Base-by-base conservation (phyloP, 108 stramenopile genomes). In the Cylindrotheca fusiformis region DNA sequence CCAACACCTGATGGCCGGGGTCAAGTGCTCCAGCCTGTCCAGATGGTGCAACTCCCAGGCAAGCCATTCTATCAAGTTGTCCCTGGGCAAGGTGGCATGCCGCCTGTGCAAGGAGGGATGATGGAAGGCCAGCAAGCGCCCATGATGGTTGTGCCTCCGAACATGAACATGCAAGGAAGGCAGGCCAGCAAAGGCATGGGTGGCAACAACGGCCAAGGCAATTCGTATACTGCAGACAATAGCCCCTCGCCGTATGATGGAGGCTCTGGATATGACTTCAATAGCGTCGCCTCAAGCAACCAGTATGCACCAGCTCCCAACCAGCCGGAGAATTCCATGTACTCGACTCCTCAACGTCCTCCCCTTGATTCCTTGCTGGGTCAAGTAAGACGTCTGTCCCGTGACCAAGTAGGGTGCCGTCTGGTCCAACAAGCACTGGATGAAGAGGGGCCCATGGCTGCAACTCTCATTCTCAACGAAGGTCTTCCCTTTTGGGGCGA, bases 361-460 rank as follows among this genome's bases (percentile, higher is more conserved):
- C 79, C 92, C 29, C 81, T 93, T 4, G 84, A 86, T 32, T 77
- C 83, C 5, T 63, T 92, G 46, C 72, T 93, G 10, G 92, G 91
- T 3, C 85, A 96, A 53, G 84, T 96, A 6, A 83, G 92, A 57
- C 90, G 91, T 29, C 69, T 96, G 3, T 92, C 92, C 29, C 77
- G 92, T 49, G 91, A 93, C 63, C 97, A 97, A 78, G 93, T 95
- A 18, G 96, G 96, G 52, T 98, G 96, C 66, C 89, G 97, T 47
- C 79, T 97, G 1, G 88, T 98, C 26, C 97, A 98, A 80, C 94
- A 95, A 50, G 93, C 95, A 23, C 79, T 98, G 48, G 96, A 98
- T 63, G 94, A 94, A 66, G 95, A 90, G 74, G 96, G 96, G 19
- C 75, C 88, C 5, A 73, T 80, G 53, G 95, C 95, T 23, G 95